Base-by-base conservation (phyloP, 257 asterid species). In the Scutellaria barbata region DNA sequence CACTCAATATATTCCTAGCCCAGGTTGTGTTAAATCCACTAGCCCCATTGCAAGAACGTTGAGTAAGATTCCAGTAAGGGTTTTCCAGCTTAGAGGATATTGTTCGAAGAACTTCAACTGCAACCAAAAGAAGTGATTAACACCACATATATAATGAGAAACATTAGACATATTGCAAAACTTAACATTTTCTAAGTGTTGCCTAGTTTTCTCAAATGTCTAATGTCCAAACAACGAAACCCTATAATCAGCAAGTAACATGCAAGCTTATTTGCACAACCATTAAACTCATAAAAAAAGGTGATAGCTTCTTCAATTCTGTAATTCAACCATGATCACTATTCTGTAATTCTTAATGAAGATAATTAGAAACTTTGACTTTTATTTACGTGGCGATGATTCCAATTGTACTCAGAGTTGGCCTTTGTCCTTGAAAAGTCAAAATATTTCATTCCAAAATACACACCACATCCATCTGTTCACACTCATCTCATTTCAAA, bases 21-120 rank as follows among this genome's bases (percentile, higher is more conserved):
- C 14, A 1, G 20, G 85, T 90, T 72, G 0, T 10, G 79, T 91
- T 88, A 51, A 89, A 76, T 60, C 76, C 89, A 33, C 8, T 46
- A 2, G 76, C 51, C 13, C 41, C 79, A 0, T 1, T 68, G 83
- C 99, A 94, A 60, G 96, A 85, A 46, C 51, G 65, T 69, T 48
- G 76, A 9, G 66, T 81, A 66, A 89, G 65, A 69, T 72, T 76
- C 96, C 97, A 89, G 76, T 79, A n/a, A 47, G 16, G 62, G 82
- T 80, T 94, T 16, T 52, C 79, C 67, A 91, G 86, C 83, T 76
- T 83, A 13, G 83, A 72, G 2, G 95, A 81, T 80, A 94, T 88
- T 11, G 82, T 79, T 81, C 39, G 68, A 65, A 94, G 92, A 77
- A 68, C 75, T 73, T 57, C 58, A 42, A 94, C 98, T 94, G 95